phyloP scores from a whole-genome alignment of 306 rosid genomes.

The Vigna trinervia region DNA sequence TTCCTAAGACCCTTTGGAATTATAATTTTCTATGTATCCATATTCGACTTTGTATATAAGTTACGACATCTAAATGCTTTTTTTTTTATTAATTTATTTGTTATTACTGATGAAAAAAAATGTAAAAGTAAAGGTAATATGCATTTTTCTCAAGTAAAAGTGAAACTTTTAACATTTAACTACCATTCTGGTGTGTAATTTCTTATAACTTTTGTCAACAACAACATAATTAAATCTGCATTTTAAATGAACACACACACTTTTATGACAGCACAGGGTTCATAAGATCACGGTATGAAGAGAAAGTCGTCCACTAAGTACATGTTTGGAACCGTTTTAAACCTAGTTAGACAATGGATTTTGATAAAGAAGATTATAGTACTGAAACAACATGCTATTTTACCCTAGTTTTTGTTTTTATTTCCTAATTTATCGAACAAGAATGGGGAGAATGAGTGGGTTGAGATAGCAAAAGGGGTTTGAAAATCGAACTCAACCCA shows the following conservation, averaged over 20 bases:
- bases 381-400: neutral
- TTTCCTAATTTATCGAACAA: slow-evolving; percentile 6
- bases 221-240: neutral
- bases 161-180: neutral
- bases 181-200: neutral
- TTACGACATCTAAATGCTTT: no score
- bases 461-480: slow-evolving; percentile 19
- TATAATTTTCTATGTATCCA: no score
- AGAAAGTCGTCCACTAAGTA: neutral
- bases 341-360: neutral
- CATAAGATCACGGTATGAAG: neutral
- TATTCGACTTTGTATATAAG: no score
- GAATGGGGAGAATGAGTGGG: neutral
- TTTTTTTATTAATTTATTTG: no score
- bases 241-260: neutral
- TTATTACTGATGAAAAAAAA: no score
- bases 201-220: neutral
- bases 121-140: neutral
- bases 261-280: neutral
- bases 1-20: no score
- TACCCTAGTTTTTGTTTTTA: neutral
- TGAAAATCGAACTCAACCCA: slow-evolving; percentile 14
- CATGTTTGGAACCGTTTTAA: neutral
- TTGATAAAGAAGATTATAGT: neutral
- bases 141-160: neutral